Percentiles rank a stretch among this genome's conserved stretches.
Conservation (phyloP, 1,284 basidiomycete genomes). For the Boletus subluridellus region DNA sequence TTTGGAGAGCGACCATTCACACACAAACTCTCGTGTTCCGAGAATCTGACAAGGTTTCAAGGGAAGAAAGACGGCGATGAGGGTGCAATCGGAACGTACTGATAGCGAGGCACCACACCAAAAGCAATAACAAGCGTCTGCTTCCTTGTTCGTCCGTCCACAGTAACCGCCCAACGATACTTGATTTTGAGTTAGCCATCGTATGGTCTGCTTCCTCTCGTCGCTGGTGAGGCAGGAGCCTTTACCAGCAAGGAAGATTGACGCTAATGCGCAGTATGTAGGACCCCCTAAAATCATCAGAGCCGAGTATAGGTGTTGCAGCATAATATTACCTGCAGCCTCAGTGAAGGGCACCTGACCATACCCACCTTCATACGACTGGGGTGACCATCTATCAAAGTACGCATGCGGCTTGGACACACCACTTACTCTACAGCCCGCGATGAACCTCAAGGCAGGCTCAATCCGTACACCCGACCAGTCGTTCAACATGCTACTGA, state of each 20-base stretch:
- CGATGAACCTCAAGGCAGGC: slow-evolving; percentile 60
- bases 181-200: slow-evolving; percentile 78
- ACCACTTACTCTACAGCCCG: slow-evolving; percentile 59
- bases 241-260: slow-evolving; percentile 56
- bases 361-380: slow-evolving; percentile 94
- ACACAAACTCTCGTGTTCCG: slow-evolving; percentile 52
- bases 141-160: slow-evolving; percentile 80
- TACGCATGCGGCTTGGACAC: neutral
- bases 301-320: neutral
- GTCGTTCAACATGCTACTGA: slow-evolving; percentile 74
- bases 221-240: slow-evolving; percentile 36
- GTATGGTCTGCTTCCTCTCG: slow-evolving; percentile 55
- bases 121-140: slow-evolving; percentile 93
- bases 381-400: slow-evolving; percentile 7
- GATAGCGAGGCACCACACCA: slow-evolving; percentile 83
- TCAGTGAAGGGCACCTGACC: slow-evolving; percentile 80
- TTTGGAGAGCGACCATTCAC: slow-evolving; percentile 49
- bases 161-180: slow-evolving; percentile 70
- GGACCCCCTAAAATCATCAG: slow-evolving; percentile 68
- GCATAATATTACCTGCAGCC: slow-evolving; percentile 63
- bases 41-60: slow-evolving; percentile 52
- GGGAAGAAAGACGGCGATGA: neutral
- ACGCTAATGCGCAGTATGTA: slow-evolving; percentile 87
- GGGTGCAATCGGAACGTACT: slow-evolving; percentile 41
- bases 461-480: slow-evolving; percentile 71